Evolutionary conservation across 208 protist species (phyloP).

Genomic region (Angomonas ambiguus): DNA sequence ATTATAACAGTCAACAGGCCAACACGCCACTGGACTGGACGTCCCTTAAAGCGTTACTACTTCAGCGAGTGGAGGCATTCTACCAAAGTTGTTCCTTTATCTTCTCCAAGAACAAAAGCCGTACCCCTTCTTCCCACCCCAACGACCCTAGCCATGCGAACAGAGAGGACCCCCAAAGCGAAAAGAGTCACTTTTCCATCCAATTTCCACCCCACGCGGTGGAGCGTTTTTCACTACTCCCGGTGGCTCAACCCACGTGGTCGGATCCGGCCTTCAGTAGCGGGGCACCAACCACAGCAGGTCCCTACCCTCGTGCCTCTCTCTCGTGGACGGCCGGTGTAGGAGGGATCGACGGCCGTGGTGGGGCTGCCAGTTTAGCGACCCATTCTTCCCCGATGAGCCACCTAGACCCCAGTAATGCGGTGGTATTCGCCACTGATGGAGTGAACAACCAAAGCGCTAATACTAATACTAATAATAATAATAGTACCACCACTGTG

Average conservation of each 20-base stretch:
- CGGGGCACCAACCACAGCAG: too few species aligned
- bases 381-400: too few species aligned
- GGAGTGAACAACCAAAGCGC: neutral
- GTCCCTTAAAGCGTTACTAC: neutral
- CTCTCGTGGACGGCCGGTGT: too few species aligned
- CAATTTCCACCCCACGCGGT: neutral
- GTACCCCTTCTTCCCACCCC: neutral
- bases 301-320: too few species aligned
- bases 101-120: neutral
- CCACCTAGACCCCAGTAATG: too few species aligned
- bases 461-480: conserved; percentile 7
- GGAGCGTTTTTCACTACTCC: neutral
- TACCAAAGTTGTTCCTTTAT: neutral
- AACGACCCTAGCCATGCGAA: neutral
- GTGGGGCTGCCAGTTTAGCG: too few species aligned
- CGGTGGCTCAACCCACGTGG: neutral
- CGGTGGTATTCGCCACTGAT: neutral
- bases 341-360: too few species aligned
- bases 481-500: neutral
- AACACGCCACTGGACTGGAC: neutral
- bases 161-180: neutral
- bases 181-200: neutral
- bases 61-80: neutral
- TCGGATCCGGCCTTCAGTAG: neutral
- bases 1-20: neutral